phyloP scores from a whole-genome alignment of 352 stramenopile genomes.

The Pythium apleroticum region DNA sequence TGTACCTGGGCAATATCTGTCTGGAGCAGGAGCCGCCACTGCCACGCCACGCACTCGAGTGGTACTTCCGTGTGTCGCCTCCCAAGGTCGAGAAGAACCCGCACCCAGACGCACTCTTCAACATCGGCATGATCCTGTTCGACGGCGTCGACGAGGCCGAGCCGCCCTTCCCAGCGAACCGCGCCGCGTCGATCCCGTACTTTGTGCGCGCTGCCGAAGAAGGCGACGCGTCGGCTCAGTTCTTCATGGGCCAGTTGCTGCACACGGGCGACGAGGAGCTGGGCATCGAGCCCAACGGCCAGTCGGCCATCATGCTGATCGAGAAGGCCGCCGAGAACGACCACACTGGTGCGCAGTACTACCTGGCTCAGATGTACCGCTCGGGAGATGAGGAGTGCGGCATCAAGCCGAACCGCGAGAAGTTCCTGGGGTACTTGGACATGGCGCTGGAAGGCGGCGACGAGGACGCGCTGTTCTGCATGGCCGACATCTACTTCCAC shows the following conservation, averaged over 20 bases:
- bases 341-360: slow-evolving; percentile 78
- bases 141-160: slow-evolving; percentile 73
- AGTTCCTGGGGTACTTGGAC: slow-evolving; percentile 69
- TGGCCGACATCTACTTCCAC: slow-evolving; percentile 87
- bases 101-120: slow-evolving; percentile 82
- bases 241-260: slow-evolving; percentile 85
- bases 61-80: slow-evolving; percentile 65
- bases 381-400: slow-evolving; percentile 60
- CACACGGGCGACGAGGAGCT: slow-evolving; percentile 74
- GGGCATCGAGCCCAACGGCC: slow-evolving; percentile 58
- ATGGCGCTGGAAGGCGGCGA: slow-evolving; percentile 59
- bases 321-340: slow-evolving; percentile 65
- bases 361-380: slow-evolving; percentile 86
- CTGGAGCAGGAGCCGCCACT: slow-evolving; percentile 78
- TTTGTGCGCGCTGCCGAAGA: slow-evolving; percentile 77
- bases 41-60: slow-evolving; percentile 61
- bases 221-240: slow-evolving; percentile 77
- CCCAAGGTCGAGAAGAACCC: slow-evolving; percentile 46
- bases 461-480: slow-evolving; percentile 78
- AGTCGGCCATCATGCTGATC: slow-evolving; percentile 73
- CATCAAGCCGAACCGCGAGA: slow-evolving; percentile 45
- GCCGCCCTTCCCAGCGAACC: slow-evolving; percentile 60
- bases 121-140: slow-evolving; percentile 78
- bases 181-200: slow-evolving; percentile 63
- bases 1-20: slow-evolving; percentile 81